Conservation (phyloP, 345 rosid genomes). For the Melaleuca alternifolia region DNA sequence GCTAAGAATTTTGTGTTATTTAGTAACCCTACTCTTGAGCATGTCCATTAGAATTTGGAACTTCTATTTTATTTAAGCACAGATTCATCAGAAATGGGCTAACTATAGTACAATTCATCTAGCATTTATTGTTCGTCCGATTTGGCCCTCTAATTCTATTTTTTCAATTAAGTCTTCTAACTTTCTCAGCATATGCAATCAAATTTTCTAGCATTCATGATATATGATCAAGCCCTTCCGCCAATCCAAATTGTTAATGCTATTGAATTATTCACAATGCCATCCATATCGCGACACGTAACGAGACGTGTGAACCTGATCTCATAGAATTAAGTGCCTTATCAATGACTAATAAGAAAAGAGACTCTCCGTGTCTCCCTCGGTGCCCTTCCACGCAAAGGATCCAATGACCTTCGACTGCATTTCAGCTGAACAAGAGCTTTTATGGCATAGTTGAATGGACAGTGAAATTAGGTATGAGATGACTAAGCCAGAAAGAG, state of each 20-base stretch:
- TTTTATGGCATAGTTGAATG: too few relatives aligned
- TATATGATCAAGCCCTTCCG: not conserved
- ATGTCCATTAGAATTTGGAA: not conserved
- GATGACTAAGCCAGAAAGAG: too few relatives aligned
- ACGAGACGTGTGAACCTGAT: rapidly evolving
- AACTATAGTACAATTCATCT: not conserved
- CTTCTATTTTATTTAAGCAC: not conserved
- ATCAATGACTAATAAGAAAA: not conserved
- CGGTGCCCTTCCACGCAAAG: too few relatives aligned
- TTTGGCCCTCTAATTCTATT: not conserved
- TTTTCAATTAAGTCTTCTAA: not conserved
- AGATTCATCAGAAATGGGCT: not conserved
- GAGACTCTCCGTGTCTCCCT: too few relatives aligned
- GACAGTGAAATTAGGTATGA: too few relatives aligned
- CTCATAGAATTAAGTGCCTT: not conserved
- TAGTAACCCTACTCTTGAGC: not conserved
- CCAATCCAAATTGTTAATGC: not conserved
- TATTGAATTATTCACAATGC: not conserved
- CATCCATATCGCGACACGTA: not conserved
- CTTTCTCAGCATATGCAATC: not conserved
- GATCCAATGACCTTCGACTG: too few relatives aligned
- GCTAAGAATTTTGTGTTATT: not conserved
- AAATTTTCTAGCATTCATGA: not conserved
- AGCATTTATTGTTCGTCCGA: not conserved
- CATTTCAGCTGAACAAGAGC: too few relatives aligned